phyloP scores from a whole-genome alignment of 1,284 basidiomycete genomes.

The Fomitopsis palustris region DNA sequence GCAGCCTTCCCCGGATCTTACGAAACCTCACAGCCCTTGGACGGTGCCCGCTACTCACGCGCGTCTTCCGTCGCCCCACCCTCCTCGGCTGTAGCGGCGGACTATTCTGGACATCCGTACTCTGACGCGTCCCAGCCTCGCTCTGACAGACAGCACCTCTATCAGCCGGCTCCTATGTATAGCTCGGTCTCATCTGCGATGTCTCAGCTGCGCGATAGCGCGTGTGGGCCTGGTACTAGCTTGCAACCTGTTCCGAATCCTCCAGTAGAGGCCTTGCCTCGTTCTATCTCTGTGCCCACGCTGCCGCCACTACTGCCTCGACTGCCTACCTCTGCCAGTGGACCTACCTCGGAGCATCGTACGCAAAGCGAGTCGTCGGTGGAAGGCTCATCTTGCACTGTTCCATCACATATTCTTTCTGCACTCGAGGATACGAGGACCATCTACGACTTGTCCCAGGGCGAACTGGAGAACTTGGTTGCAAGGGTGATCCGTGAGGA shows the following conservation, averaged over 20 bases:
- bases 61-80: constrained; percentile 14
- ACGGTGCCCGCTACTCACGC: constrained; percentile 7
- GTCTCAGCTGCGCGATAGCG: not conserved
- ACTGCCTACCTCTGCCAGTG: not conserved
- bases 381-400: not conserved
- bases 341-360: not conserved
- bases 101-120: constrained; percentile 1
- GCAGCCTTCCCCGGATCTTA: not conserved
- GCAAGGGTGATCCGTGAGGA: constrained; percentile 9
- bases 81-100: constrained; percentile 10
- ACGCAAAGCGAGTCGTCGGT: not conserved
- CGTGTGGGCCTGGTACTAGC: not conserved
- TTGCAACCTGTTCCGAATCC: not conserved
- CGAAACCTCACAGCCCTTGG: not conserved
- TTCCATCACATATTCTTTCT: constrained; percentile 1
- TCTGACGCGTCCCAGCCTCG: constrained; percentile 4
- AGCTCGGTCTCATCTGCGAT: not conserved
- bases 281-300: not conserved
- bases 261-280: not conserved
- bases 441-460: constrained; percentile 24
- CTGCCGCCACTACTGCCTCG: not conserved
- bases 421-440: constrained; percentile 15
- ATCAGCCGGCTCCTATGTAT: not conserved
- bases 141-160: not conserved
- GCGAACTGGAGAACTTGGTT: constrained; percentile 30